Evolutionary conservation across 495 filamentous ascomycete genomes (phyloP).

Genomic region (Friedmanniomyces simplex): DNA sequence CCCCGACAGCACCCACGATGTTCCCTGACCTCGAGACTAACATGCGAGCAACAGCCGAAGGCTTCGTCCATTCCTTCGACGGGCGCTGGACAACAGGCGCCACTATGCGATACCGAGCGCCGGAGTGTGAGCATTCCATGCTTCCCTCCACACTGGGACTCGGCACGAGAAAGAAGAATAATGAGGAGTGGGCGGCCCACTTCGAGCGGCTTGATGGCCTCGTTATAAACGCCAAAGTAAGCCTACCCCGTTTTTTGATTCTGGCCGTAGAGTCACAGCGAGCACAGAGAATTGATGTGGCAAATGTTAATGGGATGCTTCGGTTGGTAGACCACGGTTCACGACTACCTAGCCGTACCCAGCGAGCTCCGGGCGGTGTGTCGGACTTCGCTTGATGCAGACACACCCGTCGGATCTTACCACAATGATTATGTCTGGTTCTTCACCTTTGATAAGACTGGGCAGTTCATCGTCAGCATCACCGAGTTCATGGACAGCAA

Average conservation of each 20-base stretch:
- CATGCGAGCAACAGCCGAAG: conserved; percentile 12
- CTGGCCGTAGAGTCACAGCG: too few species aligned
- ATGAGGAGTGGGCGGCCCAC: background rate
- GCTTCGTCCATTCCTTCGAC: conserved; percentile 47
- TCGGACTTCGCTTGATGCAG: background rate
- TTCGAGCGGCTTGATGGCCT: background rate
- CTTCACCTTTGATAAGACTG: background rate
- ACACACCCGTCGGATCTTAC: background rate
- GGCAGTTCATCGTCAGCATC: background rate
- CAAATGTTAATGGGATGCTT: background rate
- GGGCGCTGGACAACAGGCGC: conserved; percentile 3
- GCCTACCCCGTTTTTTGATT: background rate
- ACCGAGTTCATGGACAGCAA: background rate
- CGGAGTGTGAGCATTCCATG: background rate
- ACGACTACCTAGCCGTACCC: background rate
- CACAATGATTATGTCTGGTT: conserved; percentile 1
- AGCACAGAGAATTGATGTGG: background rate
- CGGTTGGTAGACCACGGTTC: background rate
- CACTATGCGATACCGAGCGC: background rate
- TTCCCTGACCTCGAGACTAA: background rate
- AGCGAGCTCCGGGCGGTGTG: background rate
- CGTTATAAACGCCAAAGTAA: background rate
- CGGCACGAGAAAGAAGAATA: background rate
- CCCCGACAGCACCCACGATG: background rate
- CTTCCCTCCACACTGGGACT: background rate